Conservation (phyloP, 2,329 filamentous ascomycete species). For the Chaetomiaceae sp. region DNA sequence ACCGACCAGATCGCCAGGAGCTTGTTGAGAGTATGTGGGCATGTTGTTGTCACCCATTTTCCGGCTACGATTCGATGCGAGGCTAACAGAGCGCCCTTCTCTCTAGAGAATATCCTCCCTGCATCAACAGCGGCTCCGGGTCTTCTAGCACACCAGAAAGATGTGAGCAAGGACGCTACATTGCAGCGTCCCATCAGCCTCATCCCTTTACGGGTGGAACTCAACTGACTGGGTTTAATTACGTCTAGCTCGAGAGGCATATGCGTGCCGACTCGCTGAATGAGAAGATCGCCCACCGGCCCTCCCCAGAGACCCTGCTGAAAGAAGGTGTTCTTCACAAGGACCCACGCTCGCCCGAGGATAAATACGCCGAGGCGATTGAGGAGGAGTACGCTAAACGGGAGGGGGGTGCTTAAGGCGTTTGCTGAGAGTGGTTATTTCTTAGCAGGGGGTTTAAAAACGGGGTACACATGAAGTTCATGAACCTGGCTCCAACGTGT, state of each 20-base stretch:
- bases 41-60: background rate
- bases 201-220: background rate
- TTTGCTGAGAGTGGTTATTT: background rate
- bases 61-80: no score
- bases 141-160: slow-evolving; percentile 73
- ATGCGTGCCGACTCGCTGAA: slow-evolving; percentile 86
- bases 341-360: slow-evolving; percentile 55
- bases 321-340: slow-evolving; percentile 74
- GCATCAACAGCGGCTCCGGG: slow-evolving; percentile 72
- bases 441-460: background rate
- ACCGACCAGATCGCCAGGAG: slow-evolving; percentile 70
- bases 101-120: slow-evolving; percentile 78
- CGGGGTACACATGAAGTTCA: background rate
- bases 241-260: slow-evolving; percentile 64
- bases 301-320: slow-evolving; percentile 70
- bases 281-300: slow-evolving; percentile 76
- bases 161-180: slow-evolving; percentile 43
- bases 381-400: slow-evolving; percentile 62
- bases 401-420: slow-evolving; percentile 53
- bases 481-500: no score
- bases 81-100: slow-evolving; percentile 7
- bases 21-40: slow-evolving; percentile 68
- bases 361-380: slow-evolving; percentile 57
- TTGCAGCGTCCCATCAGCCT: background rate
- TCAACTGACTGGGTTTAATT: background rate